Base-by-base conservation (phyloP, 1,284 basidiomycete genomes). In the Stygiomarasmius scandens region DNA sequence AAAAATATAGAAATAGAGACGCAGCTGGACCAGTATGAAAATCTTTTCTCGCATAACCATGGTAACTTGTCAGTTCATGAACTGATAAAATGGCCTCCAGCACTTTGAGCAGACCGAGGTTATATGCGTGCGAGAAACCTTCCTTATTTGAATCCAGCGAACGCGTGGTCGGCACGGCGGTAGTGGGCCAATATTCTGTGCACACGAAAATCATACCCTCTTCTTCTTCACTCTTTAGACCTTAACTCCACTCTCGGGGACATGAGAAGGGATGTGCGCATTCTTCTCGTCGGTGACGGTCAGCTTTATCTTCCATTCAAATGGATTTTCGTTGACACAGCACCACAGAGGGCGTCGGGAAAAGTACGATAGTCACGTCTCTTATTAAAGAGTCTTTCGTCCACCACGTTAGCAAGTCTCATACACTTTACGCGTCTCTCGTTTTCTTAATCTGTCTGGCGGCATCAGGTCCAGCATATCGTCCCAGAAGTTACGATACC, bases 401-500 rank as follows among this genome's bases (percentile, higher is more conserved):
- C 49, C 80, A 90, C 46, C 90, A 94, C 76, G 95, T 96, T 69
- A 67, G 86, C 74, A 59, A 44, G 38, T 46, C 61, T 60, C 36
- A 56, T 47, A 24, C 20, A 41, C 38, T 27, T 20, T 46, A 25
- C 36, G 51, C 44, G 58, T 9, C 48, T 22, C 44, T n/a, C 45
- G 2, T 34, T 45, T 50, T 44, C 48, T 64, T 27, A 65, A 48
- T 54, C 54, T 56, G 36, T 53, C 48, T 53, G 54, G 68, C 64
- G 61, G 52, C 58, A 2, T 65, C 65, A 93, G 92, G 93, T 93
- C 56, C 94, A 91, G 74, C 92, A 94, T 67, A 82, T 96, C 69
- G 89, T 97, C 19, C 95, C 95, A 14, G 95, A 97, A 74, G 93
- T 97, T 49, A 97, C 95, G 4, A 96, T 97, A 58, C 95, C 95